A percentile compares a stretch with the other conserved stretches of the same genome.
Conservation (phyloP, 805 yeast genomes). For the Starmerella lactis-condensi region DNA sequence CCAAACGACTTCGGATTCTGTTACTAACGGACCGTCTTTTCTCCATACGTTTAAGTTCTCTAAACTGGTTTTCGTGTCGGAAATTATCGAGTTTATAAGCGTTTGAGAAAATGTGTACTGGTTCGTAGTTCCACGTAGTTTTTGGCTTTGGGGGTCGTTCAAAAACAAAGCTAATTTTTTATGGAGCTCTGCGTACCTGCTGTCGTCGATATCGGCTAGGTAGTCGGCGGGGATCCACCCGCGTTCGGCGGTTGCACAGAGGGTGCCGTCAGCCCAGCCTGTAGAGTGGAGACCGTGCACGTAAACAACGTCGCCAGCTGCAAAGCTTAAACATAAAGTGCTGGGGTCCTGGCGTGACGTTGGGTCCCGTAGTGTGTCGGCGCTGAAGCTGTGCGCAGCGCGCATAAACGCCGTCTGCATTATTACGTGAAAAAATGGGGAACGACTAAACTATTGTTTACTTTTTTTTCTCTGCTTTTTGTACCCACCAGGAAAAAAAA, state of each 20-base stretch:
- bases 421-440: no score
- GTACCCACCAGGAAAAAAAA: no score
- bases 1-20: constrained; percentile 18
- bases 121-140: constrained; percentile 5
- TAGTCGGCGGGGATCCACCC: constrained; percentile 30
- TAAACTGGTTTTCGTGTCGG: constrained; percentile 24
- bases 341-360: constrained; percentile 19
- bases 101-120: constrained; percentile 21
- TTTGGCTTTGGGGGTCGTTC: constrained; percentile 20
- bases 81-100: constrained; percentile 23
- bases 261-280: constrained; percentile 30
- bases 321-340: constrained; percentile 22
- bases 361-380: constrained; percentile 15
- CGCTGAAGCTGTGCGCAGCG: constrained; percentile 22
- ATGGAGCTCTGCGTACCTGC: constrained; percentile 23
- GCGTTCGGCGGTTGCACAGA: constrained; percentile 22
- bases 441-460: no score
- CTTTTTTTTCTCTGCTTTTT: no score
- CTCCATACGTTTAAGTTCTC: constrained; percentile 22
- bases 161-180: constrained; percentile 23
- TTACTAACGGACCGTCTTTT: constrained; percentile 21
- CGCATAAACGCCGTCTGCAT: constrained; percentile 22
- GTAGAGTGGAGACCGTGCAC: constrained; percentile 25
- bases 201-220: constrained; percentile 24
- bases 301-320: constrained; percentile 22